Percentiles rank a stretch among this genome's conserved stretches.
Evolutionary conservation across 768 basidiomycete genomes (phyloP).

Genomic region (Phaeolepiota aurea): DNA sequence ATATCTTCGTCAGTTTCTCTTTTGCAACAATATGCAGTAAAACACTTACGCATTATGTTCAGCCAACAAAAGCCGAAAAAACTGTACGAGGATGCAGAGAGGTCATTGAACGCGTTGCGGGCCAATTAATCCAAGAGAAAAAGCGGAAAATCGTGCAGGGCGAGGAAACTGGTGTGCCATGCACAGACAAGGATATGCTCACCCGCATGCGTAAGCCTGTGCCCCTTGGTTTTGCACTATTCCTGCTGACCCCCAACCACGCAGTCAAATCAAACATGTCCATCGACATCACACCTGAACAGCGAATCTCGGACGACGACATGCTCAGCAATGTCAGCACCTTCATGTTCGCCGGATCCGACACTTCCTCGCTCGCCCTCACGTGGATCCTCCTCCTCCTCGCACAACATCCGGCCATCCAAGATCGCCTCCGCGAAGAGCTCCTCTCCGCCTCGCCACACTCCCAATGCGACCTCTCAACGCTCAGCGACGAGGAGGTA

Average conservation of each 20-base stretch:
- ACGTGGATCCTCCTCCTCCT: constrained; percentile 82
- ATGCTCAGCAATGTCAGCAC: constrained; percentile 82
- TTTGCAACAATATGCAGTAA: neutral
- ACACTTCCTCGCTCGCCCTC: constrained; percentile 74
- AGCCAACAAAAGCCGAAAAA: constrained; percentile 47
- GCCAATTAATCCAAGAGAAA: constrained; percentile 71
- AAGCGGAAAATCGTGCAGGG: constrained; percentile 63
- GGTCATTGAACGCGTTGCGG: constrained; percentile 64
- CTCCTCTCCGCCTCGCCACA: constrained; percentile 37
- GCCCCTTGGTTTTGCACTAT: neutral
- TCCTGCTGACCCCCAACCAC: neutral
- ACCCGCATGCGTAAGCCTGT: constrained; percentile 59
- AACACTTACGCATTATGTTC: neutral
- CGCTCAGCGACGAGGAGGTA: constrained; percentile 56
- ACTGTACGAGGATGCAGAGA: constrained; percentile 49
- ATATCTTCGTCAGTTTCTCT: constrained; percentile 42
- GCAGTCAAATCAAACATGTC: constrained; percentile 81
- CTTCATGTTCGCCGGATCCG: constrained; percentile 87
- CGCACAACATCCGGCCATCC: constrained; percentile 56
- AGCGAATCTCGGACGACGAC: constrained; percentile 81
- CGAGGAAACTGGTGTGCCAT: constrained; percentile 38
- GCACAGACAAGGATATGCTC: constrained; percentile 67
- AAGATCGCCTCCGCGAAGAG: constrained; percentile 67
- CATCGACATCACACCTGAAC: constrained; percentile 55
- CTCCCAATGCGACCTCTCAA: constrained; percentile 26